Evolutionary conservation across 768 basidiomycete species (phyloP), one percentile per base, ranked within the genome.

Genomic region (Porpolomopsis calyptriformis): DNA sequence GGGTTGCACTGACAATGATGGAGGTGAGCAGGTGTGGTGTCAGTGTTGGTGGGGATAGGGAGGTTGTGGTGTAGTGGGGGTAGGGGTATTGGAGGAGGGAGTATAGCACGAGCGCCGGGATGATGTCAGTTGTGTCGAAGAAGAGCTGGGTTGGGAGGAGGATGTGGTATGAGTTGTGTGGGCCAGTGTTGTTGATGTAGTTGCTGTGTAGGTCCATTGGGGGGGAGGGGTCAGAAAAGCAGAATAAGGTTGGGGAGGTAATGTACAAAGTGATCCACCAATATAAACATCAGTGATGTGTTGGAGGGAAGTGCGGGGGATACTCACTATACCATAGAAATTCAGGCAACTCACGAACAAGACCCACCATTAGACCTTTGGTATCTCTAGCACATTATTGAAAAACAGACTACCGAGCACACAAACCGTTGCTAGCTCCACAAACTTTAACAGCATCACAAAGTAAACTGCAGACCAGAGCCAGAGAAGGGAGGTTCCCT

Each of bases 381-480:
- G 20, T 31, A 10, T 8, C 27, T 31, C n/a, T 16, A 31, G 3
- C n/a, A n/a, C n/a, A n/a, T n/a, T n/a, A n/a, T n/a, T 4, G 7
- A 18, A 14, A 27, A 44, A 44, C 3, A 44, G 12, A 24, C 27
- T 31, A 10, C 43, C 43, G 27, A 44, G 27, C 3, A 44, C 43
- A 20, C 43, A 44, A 10, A 22, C 27, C 7, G 43, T 44, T 2
- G 43, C 43, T 11, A 14, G 26, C 26, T 44, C 29, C n/a, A 44
- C 43, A 18, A 44, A 44, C 34, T 44, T 34, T 2, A 44, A 22
- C n/a, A 44, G 43, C 27, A 44, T 29, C 3, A 34, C 34, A 36
- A 44, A 44, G 43, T 44, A 20, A 11, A 20, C 43, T 19, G 43
- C 43, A 2, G 43, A 44, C 43, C 43, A 44, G n/a, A 44, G 43